A percentile compares a stretch with the other conserved stretches of the same genome.
These are phyloP conservation scores for Dendrocalamus sinicus DNA, from an alignment of 176 grass and related monocot species.

Conservation along the genomic window DNA sequence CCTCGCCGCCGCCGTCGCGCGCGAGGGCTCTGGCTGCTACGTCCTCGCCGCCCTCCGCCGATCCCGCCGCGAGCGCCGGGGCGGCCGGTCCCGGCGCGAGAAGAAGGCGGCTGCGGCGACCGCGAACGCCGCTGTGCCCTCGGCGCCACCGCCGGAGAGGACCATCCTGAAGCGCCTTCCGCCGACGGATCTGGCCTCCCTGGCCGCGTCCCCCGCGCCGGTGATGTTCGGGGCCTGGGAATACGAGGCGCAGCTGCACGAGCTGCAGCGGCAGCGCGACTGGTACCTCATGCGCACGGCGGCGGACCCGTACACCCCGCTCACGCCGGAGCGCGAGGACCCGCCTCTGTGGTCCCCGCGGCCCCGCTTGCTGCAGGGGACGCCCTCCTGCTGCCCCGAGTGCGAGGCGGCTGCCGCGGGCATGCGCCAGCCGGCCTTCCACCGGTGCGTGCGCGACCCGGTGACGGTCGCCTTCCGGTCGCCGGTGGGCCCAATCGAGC, in stretches of 20 bases:
- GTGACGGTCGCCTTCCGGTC: slow-evolving; percentile 74
- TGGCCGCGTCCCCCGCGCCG: not conserved
- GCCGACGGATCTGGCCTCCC: slow-evolving; percentile 59
- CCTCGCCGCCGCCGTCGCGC: slow-evolving; percentile 58
- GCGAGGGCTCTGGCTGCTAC: slow-evolving; percentile 66
- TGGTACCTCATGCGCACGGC: slow-evolving; percentile 53
- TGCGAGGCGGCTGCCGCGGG: slow-evolving; percentile 69
- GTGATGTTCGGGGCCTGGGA: slow-evolving; percentile 44
- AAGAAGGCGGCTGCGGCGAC: slow-evolving; percentile 6
- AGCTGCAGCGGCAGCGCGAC: slow-evolving; percentile 66
- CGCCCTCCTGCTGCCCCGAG: slow-evolving; percentile 49
- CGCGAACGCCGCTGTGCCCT: slow-evolving; percentile 2
- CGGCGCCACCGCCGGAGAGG: slow-evolving; percentile 13
- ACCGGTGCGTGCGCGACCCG: slow-evolving; percentile 79
- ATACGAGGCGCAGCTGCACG: slow-evolving; percentile 61
- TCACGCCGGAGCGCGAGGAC: slow-evolving; percentile 26
- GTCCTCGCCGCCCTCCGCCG: slow-evolving; percentile 60
- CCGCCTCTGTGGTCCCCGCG: slow-evolving; percentile 26
- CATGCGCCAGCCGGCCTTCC: slow-evolving; percentile 61
- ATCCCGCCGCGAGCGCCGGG: slow-evolving; percentile 57
- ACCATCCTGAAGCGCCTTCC: slow-evolving; percentile 67
- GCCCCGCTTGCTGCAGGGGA: not conserved
- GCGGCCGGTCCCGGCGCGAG: slow-evolving; percentile 57
- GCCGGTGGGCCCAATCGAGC: slow-evolving; percentile 78
- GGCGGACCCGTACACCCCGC: slow-evolving; percentile 30